Percentiles rank a stretch among this genome's conserved stretches.
phyloP scores from a whole-genome alignment of 2,329 filamentous ascomycete genomes.

The Colletotrichum sp. region DNA sequence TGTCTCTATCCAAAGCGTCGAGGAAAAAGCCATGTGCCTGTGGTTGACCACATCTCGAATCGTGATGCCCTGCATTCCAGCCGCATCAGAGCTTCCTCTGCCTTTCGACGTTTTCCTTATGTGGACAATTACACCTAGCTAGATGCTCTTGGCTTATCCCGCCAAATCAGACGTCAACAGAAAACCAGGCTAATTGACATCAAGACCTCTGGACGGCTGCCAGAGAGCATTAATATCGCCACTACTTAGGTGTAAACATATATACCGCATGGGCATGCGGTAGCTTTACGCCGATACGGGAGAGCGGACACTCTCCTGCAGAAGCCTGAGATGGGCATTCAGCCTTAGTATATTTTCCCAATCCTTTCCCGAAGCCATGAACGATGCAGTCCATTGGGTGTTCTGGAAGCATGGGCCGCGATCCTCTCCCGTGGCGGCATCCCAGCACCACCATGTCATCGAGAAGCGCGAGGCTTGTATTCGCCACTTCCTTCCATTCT shows the following conservation, averaged over 20 bases:
- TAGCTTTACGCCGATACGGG: too few relatives aligned
- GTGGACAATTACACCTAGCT: fast-evolving
- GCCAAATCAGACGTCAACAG: fast-evolving
- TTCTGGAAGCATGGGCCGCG: background rate
- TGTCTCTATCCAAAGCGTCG: background rate
- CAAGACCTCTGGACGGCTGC: background rate
- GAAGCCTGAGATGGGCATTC: background rate
- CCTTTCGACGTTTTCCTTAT: background rate
- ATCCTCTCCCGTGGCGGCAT: background rate
- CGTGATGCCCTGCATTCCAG: fast-evolving
- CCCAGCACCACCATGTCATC: background rate
- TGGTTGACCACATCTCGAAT: background rate
- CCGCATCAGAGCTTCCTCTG: background rate
- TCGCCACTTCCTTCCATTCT: fast-evolving
- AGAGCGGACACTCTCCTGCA: background rate
- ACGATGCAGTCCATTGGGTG: too few relatives aligned
- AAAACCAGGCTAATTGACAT: background rate
- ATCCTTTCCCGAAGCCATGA: background rate
- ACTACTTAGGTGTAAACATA: too few relatives aligned
- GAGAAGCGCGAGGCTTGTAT: background rate
- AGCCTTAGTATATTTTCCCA: background rate
- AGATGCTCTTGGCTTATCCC: background rate
- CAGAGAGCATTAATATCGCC: too few relatives aligned
- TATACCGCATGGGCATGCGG: too few relatives aligned
- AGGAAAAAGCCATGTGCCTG: background rate